phyloP scores from a whole-genome alignment of 306 rosid species.

The Luffa acutangula region DNA sequence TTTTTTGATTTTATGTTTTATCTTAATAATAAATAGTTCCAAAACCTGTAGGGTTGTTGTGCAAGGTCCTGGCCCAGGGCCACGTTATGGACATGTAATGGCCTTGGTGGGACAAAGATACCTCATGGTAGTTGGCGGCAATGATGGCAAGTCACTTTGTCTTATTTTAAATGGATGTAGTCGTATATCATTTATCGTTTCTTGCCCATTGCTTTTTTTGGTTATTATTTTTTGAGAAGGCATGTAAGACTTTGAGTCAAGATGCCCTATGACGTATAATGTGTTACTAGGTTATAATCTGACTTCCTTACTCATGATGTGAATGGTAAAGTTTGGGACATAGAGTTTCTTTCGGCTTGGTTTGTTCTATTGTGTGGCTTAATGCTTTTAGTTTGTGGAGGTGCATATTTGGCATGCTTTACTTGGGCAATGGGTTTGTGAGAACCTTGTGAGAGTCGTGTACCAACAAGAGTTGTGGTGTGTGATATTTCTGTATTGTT shows the following conservation, averaged over 20 bases:
- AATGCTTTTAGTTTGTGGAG: neutral
- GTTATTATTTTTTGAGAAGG: neutral
- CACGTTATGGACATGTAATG: constrained; percentile 99
- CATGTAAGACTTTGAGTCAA: neutral
- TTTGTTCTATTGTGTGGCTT: neutral
- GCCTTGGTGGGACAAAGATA: constrained; percentile 99
- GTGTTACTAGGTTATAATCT: neutral
- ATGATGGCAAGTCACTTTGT: constrained; percentile 66
- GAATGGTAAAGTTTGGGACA: neutral
- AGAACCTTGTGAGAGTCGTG: neutral
- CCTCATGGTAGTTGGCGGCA: constrained; percentile 99
- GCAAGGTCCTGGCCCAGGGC: constrained; percentile 99
- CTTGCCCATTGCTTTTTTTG: neutral
- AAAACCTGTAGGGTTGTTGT: constrained; percentile 65
- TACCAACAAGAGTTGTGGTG: neutral
- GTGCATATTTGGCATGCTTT: neutral
- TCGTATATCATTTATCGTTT: neutral
- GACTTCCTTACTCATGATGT: neutral
- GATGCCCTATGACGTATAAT: neutral
- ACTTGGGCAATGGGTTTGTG: neutral
- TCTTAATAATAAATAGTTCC: neutral
- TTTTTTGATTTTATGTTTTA: constrained; percentile 1
- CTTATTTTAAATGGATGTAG: neutral
- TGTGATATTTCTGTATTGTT: neutral
- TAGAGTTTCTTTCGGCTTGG: neutral